Evolutionary conservation across 2,329 filamentous ascomycete species (phyloP).

Genomic region (Fusarium algeriense): DNA sequence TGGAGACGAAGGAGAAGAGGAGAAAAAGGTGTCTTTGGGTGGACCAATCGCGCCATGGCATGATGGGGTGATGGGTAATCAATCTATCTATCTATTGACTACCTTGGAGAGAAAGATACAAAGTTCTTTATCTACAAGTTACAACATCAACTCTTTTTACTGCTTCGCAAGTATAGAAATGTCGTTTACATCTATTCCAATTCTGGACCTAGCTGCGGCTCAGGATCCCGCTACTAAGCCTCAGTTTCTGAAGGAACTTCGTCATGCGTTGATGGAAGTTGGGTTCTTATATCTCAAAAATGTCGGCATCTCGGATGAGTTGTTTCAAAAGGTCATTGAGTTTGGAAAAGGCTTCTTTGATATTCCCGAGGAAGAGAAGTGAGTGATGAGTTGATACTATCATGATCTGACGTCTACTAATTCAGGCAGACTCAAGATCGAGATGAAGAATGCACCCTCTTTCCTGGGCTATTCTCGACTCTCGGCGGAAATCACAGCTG

Average conservation of each 20-base stretch:
- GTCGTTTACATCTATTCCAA: slow-evolving; percentile 81
- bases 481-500: slow-evolving; percentile 78
- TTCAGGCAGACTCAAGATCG: slow-evolving; percentile 67
- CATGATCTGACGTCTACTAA: not conserved
- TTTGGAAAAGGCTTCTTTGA: slow-evolving; percentile 82
- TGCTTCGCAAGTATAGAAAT: slow-evolving; percentile 52
- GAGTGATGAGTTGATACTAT: slow-evolving; percentile 43
- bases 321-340: slow-evolving; percentile 74
- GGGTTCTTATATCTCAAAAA: slow-evolving; percentile 90
- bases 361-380: slow-evolving; percentile 81
- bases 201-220: slow-evolving; percentile 80
- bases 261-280: slow-evolving; percentile 84
- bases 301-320: slow-evolving; percentile 74
- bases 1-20: slow-evolving; percentile 23
- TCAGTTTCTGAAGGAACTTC: slow-evolving; percentile 76
- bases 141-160: not conserved
- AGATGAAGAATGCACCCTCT: slow-evolving; percentile 79
- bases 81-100: slow-evolving; percentile 16
- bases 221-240: slow-evolving; percentile 75
- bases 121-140: slow-evolving; percentile 37
- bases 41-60: slow-evolving; percentile 54
- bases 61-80: slow-evolving; percentile 41
- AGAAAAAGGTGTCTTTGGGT: slow-evolving; percentile 34
- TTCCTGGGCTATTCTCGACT: slow-evolving; percentile 78
- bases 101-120: slow-evolving; percentile 34